phyloP scores from a whole-genome alignment of 345 rosid genomes.

The Corchorus olitorius region DNA sequence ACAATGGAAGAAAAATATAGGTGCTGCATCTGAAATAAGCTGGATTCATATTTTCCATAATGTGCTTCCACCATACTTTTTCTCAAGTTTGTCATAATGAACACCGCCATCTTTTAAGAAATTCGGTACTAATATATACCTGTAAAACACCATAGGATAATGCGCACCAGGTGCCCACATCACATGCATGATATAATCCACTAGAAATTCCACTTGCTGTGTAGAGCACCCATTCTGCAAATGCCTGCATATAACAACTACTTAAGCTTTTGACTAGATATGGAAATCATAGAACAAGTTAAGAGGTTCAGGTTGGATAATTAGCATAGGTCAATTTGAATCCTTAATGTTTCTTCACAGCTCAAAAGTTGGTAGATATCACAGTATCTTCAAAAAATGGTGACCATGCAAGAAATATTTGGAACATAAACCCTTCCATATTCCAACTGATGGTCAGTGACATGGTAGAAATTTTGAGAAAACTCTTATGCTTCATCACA shows the following conservation, averaged over 20 bases:
- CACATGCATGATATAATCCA: conserved; percentile 96
- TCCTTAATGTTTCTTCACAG: neutral
- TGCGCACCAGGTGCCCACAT: conserved; percentile 91
- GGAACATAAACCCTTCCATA: neutral
- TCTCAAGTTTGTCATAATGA: neutral
- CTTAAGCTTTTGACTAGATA: conserved; percentile 5
- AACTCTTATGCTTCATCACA: conserved; percentile 11
- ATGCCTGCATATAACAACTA: conserved; percentile 56
- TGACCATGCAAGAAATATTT: neutral
- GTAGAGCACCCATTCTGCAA: conserved; percentile 93
- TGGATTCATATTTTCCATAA: neutral
- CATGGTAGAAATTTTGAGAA: conserved; percentile 7
- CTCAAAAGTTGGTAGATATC: neutral
- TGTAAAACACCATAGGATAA: conserved; percentile 76
- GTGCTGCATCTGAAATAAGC: neutral
- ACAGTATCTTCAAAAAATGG: neutral
- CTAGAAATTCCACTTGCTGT: conserved; percentile 91
- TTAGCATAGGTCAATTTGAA: conserved; percentile 13
- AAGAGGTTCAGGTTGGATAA: neutral
- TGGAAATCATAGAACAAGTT: neutral
- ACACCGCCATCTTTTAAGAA: neutral
- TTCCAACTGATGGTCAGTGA: neutral
- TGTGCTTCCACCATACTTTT: neutral
- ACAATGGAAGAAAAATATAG: neutral
- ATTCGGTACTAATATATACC: conserved; percentile 41